These are phyloP conservation scores for Annulohypoxylon nitens DNA, from an alignment of 495 filamentous ascomycete species.

Conservation along the genomic window DNA sequence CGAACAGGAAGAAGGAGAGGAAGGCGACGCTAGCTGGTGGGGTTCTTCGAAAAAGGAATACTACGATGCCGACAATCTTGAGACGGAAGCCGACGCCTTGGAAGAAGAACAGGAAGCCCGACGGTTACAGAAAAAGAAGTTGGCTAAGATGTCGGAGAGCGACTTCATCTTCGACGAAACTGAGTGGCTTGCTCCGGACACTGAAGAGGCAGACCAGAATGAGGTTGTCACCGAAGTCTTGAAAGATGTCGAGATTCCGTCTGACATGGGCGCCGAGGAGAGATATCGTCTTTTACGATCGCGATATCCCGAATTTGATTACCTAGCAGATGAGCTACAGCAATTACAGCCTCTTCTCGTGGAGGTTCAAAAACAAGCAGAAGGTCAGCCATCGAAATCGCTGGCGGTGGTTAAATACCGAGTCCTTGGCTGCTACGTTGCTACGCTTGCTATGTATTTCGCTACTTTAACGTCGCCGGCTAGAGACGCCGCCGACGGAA, in stretches of 20 bases:
- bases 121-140: constrained; percentile 87
- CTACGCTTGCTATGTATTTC: constrained; percentile 91
- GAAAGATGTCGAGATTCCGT: constrained; percentile 82
- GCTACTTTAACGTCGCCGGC: constrained; percentile 84
- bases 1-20: constrained; percentile 69
- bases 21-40: constrained; percentile 84
- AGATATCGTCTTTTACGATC: constrained; percentile 79
- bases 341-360: constrained; percentile 76
- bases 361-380: constrained; percentile 61
- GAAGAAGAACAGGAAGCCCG: constrained; percentile 93
- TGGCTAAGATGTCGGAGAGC: constrained; percentile 84
- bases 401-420: constrained; percentile 76
- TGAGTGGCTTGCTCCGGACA: constrained; percentile 74
- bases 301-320: constrained; percentile 92
- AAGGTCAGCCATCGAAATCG: constrained; percentile 68
- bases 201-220: constrained; percentile 60
- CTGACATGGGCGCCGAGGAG: constrained; percentile 81
- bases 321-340: constrained; percentile 82
- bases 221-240: constrained; percentile 83
- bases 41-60: constrained; percentile 90
- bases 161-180: constrained; percentile 93
- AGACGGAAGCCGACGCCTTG: constrained; percentile 90
- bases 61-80: constrained; percentile 89
- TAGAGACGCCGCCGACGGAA: constrained; percentile 60
- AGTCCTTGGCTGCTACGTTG: constrained; percentile 85